A percentile compares a stretch with the other conserved stretches of the same genome.
Evolutionary conservation across 116 monocot species (phyloP).

Genomic region (Cymodocea nodosa): DNA sequence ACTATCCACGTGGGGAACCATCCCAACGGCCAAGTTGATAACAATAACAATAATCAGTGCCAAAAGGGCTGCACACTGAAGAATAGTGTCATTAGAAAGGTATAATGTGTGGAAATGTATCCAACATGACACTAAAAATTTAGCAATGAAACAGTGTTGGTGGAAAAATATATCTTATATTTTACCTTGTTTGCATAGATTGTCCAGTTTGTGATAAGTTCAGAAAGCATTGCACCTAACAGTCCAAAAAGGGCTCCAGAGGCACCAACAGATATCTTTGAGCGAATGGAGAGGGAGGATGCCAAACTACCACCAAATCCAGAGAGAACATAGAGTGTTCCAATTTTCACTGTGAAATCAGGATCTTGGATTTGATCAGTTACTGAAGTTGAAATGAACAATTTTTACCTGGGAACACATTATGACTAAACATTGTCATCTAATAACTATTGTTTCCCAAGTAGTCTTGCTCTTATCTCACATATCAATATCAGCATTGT

Average conservation of each 20-base stretch:
- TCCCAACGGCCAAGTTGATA: slow-evolving; percentile 52
- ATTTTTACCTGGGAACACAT: too few relatives aligned
- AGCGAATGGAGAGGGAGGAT: slow-evolving; percentile 32
- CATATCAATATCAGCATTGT: too few relatives aligned
- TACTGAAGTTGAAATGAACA: neutral
- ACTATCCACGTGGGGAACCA: slow-evolving; percentile 50
- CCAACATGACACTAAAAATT: neutral
- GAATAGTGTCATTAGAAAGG: neutral
- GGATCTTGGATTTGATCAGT: neutral
- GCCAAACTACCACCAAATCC: slow-evolving; percentile 65
- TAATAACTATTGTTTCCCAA: too few relatives aligned
- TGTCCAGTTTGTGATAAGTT: slow-evolving; percentile 71
- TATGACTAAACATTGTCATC: too few relatives aligned
- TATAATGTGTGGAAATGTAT: neutral
- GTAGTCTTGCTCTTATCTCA: too few relatives aligned
- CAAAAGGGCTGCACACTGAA: slow-evolving; percentile 54
- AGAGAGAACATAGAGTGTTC: slow-evolving; percentile 45
- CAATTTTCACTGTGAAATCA: slow-evolving; percentile 41
- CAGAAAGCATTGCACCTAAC: slow-evolving; percentile 76
- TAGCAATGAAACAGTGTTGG: too few relatives aligned
- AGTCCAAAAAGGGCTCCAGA: slow-evolving; percentile 71
- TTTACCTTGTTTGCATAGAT: slow-evolving; percentile 62
- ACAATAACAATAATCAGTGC: slow-evolving; percentile 39
- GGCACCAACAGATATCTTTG: slow-evolving; percentile 25
- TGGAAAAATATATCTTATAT: neutral